Conservation (phyloP, 2,329 filamentous ascomycete species). For the Apiospora malaysiana region DNA sequence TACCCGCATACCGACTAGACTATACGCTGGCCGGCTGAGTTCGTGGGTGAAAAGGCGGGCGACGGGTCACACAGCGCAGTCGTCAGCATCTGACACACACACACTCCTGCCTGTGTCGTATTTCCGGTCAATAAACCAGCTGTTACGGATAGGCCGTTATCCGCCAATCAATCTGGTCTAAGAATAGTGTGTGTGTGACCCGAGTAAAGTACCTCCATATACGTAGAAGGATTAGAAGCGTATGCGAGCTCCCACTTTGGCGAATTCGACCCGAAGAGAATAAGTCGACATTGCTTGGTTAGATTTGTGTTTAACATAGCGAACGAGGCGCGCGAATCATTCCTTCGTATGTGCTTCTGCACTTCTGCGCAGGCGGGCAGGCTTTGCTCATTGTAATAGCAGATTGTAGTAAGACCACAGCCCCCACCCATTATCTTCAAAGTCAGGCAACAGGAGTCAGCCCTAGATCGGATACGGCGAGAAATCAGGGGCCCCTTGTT, state of each 20-base stretch:
- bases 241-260: not conserved
- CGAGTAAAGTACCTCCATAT: not conserved
- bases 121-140: not conserved
- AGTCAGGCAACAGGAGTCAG: not conserved
- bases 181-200: not conserved
- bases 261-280: not conserved
- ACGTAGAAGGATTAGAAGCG: not conserved
- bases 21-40: not conserved
- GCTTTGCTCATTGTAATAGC: not conserved
- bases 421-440: not conserved
- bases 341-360: not conserved
- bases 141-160: conserved; percentile 2
- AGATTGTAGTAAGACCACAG: conserved; percentile 3
- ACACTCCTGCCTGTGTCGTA: not conserved
- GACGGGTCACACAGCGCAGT: not conserved
- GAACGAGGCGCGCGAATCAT: not conserved
- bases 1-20: not conserved
- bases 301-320: not conserved
- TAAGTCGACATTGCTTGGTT: not conserved
- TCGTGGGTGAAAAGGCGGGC: conserved; percentile 7
- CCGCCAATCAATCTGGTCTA: not conserved
- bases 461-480: not conserved
- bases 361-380: not conserved
- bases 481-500: not conserved
- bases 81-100: conserved; percentile 15